Evolutionary conservation across 1,284 basidiomycete genomes (phyloP).

Genomic region (Termitomyces sp.): DNA sequence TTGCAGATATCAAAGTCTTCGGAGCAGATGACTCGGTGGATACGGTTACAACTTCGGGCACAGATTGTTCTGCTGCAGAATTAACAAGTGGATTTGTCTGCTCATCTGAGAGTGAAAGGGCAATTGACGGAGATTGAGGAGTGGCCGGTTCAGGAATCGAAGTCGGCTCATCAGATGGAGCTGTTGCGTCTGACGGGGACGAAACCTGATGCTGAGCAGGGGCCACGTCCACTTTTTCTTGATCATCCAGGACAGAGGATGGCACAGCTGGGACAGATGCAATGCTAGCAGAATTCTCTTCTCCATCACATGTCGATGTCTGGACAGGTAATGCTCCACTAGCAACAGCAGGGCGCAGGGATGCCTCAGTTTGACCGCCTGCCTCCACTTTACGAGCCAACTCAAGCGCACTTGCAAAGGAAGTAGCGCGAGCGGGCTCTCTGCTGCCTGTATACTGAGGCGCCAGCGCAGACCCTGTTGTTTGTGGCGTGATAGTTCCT

Average conservation of each 20-base stretch:
- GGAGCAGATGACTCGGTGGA: neutral
- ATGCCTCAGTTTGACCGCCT: neutral
- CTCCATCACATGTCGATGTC: neutral
- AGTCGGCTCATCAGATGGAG: neutral
- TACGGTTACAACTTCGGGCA: too few species aligned
- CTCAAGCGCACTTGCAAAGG: constrained; percentile 12
- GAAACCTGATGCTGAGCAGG: neutral
- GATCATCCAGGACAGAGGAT: neutral
- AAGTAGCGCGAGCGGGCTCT: constrained; percentile 4
- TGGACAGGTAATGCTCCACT: neutral
- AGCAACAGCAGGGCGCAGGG: neutral
- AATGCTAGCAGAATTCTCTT: neutral
- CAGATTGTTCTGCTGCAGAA: neutral
- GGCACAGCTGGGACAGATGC: neutral
- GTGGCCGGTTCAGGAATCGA: neutral
- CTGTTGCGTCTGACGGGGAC: neutral
- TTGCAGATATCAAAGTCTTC: neutral
- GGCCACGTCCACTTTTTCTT: neutral
- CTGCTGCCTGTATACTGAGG: constrained; percentile 10
- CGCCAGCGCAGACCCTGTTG: constrained; percentile 1
- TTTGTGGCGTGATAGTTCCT: constrained; percentile 14
- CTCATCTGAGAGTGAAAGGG: constrained; percentile 9
- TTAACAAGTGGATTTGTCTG: neutral
- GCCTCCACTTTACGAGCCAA: constrained; percentile 9
- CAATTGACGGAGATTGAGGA: constrained; percentile 6